Evolutionary conservation across 768 basidiomycete genomes (phyloP), one percentile per base, ranked within the genome.

Genomic region (Mycena albidolilacea): DNA sequence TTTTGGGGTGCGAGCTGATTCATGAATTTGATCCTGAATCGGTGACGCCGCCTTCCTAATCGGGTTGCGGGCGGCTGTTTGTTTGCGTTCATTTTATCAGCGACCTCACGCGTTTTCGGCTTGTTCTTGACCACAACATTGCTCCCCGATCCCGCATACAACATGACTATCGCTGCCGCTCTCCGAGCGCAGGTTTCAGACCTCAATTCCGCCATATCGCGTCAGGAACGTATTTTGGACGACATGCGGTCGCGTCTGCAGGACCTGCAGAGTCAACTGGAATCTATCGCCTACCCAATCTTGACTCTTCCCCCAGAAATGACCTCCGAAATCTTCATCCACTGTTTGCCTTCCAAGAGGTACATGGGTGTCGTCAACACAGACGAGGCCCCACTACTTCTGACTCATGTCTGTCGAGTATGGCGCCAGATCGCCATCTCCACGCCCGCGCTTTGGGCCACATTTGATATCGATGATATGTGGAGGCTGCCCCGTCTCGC

Each of bases 401-500:
- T 74, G 7, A 52, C 52, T 15, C 64, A 44, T 1, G 60, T 74
- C 17, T 70, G 69, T 21, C 38, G 60, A 1, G 43, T 37, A 3
- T 74, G 73, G 69, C 48, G 69, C 7, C n/a, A 55, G 19, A 70
- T 74, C 10, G 64, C 72, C 6, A 11, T 73, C 17, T 52, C 63
- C 15, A 66, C 59, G 7, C 52, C 72, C 21, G 60, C 60, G 21
- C 43, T 74, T 1, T 74, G 69, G 73, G 21, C 52, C 15, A 58
- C 44, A 17, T 58, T 68, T 3, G 44, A 60, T 15, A 35, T 72
- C 48, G 41, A 60, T 1, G 23, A 14, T 21, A 4, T 19, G 39
- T 3, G 1, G 14, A 1, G 17, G 19, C 14, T 10, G 1, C 15
- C 21, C 46, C 9, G 58, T 21, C 12, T 55, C 5, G 37, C 23